These are phyloP conservation scores for Magnusiomyces paraingens DNA, from an alignment of 1,139 yeast genomes.

Conservation along the genomic window DNA sequence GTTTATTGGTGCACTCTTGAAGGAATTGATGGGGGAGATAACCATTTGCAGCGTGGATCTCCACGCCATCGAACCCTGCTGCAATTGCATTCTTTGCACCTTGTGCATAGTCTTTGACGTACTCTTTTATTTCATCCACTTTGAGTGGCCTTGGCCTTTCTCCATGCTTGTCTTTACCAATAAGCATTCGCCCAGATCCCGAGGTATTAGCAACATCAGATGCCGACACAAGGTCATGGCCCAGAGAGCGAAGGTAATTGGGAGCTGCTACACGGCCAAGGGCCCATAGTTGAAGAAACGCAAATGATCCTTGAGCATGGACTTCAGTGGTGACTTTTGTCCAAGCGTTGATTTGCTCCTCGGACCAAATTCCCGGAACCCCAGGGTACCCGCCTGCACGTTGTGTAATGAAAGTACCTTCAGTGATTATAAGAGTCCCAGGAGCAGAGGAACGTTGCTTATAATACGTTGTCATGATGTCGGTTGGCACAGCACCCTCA, in stretches of 20 bases:
- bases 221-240: slow-evolving; percentile 25
- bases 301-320: slow-evolving; percentile 35
- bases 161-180: neutral
- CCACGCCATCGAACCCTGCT: slow-evolving; percentile 66
- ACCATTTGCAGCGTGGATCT: slow-evolving; percentile 67
- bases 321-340: slow-evolving; percentile 32
- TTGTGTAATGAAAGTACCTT: slow-evolving; percentile 38
- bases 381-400: slow-evolving; percentile 30
- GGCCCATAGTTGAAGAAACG: slow-evolving; percentile 38
- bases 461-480: slow-evolving; percentile 45
- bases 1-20: slow-evolving; percentile 44
- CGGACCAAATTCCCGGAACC: slow-evolving; percentile 42
- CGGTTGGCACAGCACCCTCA: slow-evolving; percentile 35
- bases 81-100: slow-evolving; percentile 40
- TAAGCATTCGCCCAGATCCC: too few species aligned
- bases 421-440: slow-evolving; percentile 45
- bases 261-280: slow-evolving; percentile 36
- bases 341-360: slow-evolving; percentile 39
- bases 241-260: slow-evolving; percentile 32
- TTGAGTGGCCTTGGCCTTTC: slow-evolving; percentile 34
- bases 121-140: slow-evolving; percentile 35
- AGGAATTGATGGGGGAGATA: slow-evolving; percentile 51
- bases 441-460: slow-evolving; percentile 45
- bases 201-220: slow-evolving; percentile 16
- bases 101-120: slow-evolving; percentile 23